Evolutionary conservation across 2,329 filamentous ascomycete species (phyloP).

Genomic region (Aspergillus spinulosporus): DNA sequence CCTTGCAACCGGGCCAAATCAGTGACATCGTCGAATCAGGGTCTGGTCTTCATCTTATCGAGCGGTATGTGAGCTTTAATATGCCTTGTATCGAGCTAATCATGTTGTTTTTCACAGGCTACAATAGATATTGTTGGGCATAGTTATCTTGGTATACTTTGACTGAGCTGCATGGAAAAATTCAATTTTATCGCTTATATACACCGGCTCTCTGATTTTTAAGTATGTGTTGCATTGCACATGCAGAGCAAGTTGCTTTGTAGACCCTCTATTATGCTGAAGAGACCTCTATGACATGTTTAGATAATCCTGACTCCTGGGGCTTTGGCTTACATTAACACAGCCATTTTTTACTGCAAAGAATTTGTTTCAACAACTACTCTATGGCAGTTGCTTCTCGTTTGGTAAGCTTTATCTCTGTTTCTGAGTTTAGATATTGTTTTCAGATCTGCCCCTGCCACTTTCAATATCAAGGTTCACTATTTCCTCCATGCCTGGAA

Average conservation of each 20-base stretch:
- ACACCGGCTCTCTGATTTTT: background rate
- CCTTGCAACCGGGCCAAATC: constrained; percentile 78
- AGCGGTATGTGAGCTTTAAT: constrained; percentile 64
- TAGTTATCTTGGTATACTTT: background rate
- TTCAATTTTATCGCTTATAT: background rate
- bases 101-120: constrained; percentile 19
- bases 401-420: no score
- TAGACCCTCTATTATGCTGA: background rate
- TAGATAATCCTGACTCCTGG: background rate
- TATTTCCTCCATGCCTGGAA: background rate
- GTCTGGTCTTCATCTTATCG: constrained; percentile 92
- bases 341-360: background rate
- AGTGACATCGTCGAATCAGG: constrained; percentile 88
- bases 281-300: background rate
- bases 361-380: background rate
- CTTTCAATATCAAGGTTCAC: background rate
- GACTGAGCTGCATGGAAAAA: background rate
- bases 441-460: background rate
- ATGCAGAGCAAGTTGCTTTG: no score
- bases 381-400: background rate
- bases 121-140: constrained; percentile 20
- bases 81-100: constrained; percentile 1
- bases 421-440: no score
- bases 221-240: no score
- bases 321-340: background rate